These are phyloP conservation scores for Zizania palustris DNA, from an alignment of 202 grass and related monocot species.

Conservation along the genomic window DNA sequence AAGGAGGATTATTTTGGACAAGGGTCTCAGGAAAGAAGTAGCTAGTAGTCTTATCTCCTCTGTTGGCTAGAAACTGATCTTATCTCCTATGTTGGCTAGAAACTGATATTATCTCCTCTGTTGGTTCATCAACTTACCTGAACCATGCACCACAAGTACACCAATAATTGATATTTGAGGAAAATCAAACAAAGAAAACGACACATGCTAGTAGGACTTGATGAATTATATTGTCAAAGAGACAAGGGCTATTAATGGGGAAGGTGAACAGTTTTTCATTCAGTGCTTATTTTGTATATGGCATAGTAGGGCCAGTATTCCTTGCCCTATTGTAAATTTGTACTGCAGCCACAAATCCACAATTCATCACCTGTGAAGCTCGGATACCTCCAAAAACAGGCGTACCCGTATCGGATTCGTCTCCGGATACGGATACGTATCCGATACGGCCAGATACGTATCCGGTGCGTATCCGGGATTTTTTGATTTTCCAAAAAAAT, in stretches of 20 bases:
- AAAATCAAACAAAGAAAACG: background rate
- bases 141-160: background rate
- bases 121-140: background rate
- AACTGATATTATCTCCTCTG: constrained; percentile 14
- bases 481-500: too few relatives aligned
- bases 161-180: background rate
- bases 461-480: too few relatives aligned
- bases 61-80: constrained; percentile 16
- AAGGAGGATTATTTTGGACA: constrained; percentile 46
- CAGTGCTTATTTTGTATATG: background rate
- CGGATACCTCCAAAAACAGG: too few relatives aligned
- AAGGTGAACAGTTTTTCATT: background rate
- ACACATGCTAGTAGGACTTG: background rate
- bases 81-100: background rate
- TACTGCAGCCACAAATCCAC: background rate
- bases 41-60: constrained; percentile 51
- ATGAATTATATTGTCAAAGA: background rate
- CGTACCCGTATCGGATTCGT: too few relatives aligned
- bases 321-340: background rate
- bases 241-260: background rate
- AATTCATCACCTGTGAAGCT: too few relatives aligned
- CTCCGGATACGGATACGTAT: too few relatives aligned
- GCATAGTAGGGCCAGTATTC: background rate
- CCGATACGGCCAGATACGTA: too few relatives aligned
- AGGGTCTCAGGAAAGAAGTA: constrained; percentile 54